Conservation (phyloP, 78 protist species). For the Anaeramoeba ignava region DNA sequence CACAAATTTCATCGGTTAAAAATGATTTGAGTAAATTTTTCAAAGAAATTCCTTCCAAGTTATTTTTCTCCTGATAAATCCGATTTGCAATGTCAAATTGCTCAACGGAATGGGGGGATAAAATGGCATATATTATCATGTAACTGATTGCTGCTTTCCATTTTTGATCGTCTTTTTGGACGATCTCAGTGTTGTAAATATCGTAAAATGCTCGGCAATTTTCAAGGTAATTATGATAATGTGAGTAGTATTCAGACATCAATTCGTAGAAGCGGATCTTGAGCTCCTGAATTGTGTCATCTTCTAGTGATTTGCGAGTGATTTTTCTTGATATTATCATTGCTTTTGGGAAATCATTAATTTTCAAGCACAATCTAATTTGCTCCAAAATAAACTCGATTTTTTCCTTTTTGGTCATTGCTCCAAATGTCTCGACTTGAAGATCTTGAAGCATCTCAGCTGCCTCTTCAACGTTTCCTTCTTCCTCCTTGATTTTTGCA, state of each 20-base stretch:
- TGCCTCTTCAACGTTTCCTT: constrained; percentile 51
- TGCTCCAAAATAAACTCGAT: constrained; percentile 54
- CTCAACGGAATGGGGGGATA: constrained; percentile 39
- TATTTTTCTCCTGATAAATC: constrained; percentile 23
- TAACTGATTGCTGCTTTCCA: constrained; percentile 29
- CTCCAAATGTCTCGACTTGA: constrained; percentile 62
- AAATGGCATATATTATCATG: constrained; percentile 31
- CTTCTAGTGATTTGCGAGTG: constrained; percentile 12
- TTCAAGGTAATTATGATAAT: constrained; percentile 38
- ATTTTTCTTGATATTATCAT: constrained; percentile 44
- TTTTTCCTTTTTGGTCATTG: constrained; percentile 62
- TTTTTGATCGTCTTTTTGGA: constrained; percentile 19
- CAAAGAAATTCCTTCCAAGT: constrained; percentile 29
- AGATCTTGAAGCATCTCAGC: constrained; percentile 49
- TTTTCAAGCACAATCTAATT: constrained; percentile 51
- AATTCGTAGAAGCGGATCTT: constrained; percentile 12
- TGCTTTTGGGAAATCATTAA: constrained; percentile 45
- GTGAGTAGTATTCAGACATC: constrained; percentile 34
- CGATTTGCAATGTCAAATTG: constrained; percentile 43
- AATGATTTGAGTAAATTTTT: constrained; percentile 11
- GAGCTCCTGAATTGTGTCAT: background rate
- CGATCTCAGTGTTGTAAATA: constrained; percentile 48
- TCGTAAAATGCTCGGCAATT: constrained; percentile 44
- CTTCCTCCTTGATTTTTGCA: constrained; percentile 46
- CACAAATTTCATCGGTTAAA: constrained; percentile 10